phyloP scores from a whole-genome alignment of 2,329 filamentous ascomycete genomes.

The Hymenoscyphus fructigenus region DNA sequence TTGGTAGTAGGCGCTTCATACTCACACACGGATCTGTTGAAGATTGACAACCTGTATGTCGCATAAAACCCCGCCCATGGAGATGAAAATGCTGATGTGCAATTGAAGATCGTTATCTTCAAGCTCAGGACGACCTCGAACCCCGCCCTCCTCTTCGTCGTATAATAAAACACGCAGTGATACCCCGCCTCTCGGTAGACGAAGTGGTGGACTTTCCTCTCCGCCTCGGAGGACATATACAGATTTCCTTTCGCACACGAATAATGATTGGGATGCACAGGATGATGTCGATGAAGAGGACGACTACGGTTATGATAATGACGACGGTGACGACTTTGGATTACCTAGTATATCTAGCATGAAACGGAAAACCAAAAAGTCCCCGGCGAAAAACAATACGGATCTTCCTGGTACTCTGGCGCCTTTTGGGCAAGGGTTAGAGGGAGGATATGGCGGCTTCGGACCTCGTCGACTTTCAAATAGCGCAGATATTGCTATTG shows the following conservation, averaged over 20 bases:
- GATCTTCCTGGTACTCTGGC: conserved; percentile 23
- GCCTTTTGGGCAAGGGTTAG: conserved; percentile 40
- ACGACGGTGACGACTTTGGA: conserved; percentile 93
- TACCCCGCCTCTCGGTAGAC: conserved; percentile 54
- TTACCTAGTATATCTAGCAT: conserved; percentile 89
- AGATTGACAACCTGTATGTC: conserved; percentile 75
- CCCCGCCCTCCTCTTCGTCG: conserved; percentile 63
- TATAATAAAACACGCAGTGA: conserved; percentile 54
- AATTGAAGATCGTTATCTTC: conserved; percentile 55
- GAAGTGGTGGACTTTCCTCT: conserved; percentile 54
- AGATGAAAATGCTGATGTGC: conserved; percentile 17
- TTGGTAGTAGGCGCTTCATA: conserved; percentile 92
- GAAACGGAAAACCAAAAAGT: conserved; percentile 66
- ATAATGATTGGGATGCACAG: conserved; percentile 78
- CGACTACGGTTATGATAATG: conserved; percentile 74
- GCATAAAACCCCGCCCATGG: conserved; percentile 1
- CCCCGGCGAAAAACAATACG: conserved; percentile 17
- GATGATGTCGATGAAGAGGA: conserved; percentile 68
- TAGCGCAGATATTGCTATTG: conserved; percentile 92
- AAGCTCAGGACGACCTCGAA: conserved; percentile 67
- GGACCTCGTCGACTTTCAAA: conserved; percentile 66
- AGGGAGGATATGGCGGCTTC: conserved; percentile 39
- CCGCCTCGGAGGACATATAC: conserved; percentile 74
- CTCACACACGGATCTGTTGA: conserved; percentile 92
- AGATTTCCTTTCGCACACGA: conserved; percentile 76